These are phyloP conservation scores for Nicotiana benthamiana DNA, from an alignment of 257 asterid genomes.

Conservation along the genomic window DNA sequence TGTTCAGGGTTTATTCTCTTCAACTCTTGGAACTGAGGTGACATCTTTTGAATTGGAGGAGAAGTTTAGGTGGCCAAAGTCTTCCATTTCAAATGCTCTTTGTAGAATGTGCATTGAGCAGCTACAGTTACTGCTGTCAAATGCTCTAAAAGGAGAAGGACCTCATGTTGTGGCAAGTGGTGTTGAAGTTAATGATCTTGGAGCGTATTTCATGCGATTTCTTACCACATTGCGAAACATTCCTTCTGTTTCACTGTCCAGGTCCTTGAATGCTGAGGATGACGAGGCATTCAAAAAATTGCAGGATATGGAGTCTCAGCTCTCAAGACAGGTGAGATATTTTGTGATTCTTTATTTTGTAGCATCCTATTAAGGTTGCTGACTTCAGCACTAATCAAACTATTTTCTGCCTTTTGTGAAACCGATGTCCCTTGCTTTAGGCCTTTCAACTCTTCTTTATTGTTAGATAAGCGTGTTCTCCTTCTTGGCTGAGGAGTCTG, in stretches of 20 bases:
- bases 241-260: constrained; percentile 89
- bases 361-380: not conserved
- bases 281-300: constrained; percentile 61
- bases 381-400: not conserved
- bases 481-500: not conserved
- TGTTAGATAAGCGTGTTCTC: not conserved
- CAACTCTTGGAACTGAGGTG: constrained; percentile 92
- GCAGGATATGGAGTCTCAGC: constrained; percentile 68
- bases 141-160: constrained; percentile 75
- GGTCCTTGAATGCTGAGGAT: constrained; percentile 63
- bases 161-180: constrained; percentile 45
- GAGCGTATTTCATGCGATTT: constrained; percentile 75
- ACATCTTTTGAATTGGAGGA: constrained; percentile 93
- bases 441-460: not conserved
- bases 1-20: constrained; percentile 87
- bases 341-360: constrained; percentile 2
- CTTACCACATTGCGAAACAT: constrained; percentile 61
- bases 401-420: not conserved
- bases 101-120: constrained; percentile 84
- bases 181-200: constrained; percentile 73
- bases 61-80: constrained; percentile 86
- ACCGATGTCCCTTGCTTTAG: not conserved
- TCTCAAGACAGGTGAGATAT: constrained; percentile 62
- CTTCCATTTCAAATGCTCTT: constrained; percentile 60
- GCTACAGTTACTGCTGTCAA: constrained; percentile 73